phyloP scores from a whole-genome alignment of 1,284 basidiomycete genomes.

The Puccinia triticina region DNA sequence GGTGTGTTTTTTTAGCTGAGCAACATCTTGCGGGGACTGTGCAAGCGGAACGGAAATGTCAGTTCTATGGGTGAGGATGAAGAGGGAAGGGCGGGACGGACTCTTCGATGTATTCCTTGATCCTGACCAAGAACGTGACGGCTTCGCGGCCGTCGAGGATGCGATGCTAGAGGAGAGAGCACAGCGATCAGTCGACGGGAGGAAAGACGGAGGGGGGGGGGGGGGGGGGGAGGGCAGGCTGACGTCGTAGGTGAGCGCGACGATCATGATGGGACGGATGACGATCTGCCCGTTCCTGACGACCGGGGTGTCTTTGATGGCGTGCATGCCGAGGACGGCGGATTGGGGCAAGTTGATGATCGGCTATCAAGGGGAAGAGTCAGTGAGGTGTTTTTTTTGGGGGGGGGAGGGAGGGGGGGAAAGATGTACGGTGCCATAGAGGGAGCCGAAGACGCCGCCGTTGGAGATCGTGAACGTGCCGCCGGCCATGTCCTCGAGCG shows the following conservation, averaged over 20 bases:
- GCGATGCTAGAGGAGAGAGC: slow-evolving; percentile 69
- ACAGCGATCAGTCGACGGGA: neutral
- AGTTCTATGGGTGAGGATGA: neutral
- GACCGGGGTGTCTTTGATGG: slow-evolving; percentile 91
- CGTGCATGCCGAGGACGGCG: slow-evolving; percentile 91
- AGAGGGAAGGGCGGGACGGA: neutral
- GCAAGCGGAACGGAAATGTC: no score
- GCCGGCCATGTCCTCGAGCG: slow-evolving; percentile 91
- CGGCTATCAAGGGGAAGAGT: neutral
- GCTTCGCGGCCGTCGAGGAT: slow-evolving; percentile 94
- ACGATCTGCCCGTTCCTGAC: slow-evolving; percentile 93
- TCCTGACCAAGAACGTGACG: slow-evolving; percentile 91
- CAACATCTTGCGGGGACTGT: no score
- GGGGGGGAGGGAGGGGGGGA: neutral
- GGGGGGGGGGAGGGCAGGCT: neutral
- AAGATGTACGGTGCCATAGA: slow-evolving; percentile 82
- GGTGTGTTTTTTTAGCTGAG: no score
- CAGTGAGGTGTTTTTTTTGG: neutral
- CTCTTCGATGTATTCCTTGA: slow-evolving; percentile 60
- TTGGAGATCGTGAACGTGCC: slow-evolving; percentile 99
- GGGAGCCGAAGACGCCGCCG: slow-evolving; percentile 95
- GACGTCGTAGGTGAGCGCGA: slow-evolving; percentile 57
- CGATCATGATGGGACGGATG: slow-evolving; percentile 92
- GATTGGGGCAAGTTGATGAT: slow-evolving; percentile 91
- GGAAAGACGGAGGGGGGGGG: neutral